Evolutionary conservation across 148 eudicot genomes (phyloP), one percentile per base, ranked within the genome.

Genomic region (Cornus kousa): DNA sequence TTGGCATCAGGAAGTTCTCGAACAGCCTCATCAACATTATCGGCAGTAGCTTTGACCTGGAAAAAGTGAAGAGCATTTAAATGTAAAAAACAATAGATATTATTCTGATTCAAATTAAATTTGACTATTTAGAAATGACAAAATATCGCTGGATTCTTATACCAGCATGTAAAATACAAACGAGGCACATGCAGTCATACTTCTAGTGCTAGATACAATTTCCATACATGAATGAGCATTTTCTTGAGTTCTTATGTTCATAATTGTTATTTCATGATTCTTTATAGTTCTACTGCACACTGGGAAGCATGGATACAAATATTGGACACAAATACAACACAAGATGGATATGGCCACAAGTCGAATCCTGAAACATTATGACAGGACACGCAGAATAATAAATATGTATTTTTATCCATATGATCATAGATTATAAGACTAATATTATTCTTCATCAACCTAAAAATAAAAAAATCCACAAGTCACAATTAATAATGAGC

Each of bases 1-100:
- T 96, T 96, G 88, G 99, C 98, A 89, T 96, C 99, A 80, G 98
- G 99, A 80, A 96, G 99, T 87, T 96, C 99, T 81, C 97, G 90
- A 84, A 94, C 99, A 77, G 99, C 99, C 82, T 91, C 99, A 83
- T 96, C 83, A 68, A 96, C 97, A 86, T 96, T 92, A 86, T 89
- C 95, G 67, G 99, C 99, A 7, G 99, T 96, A 78, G 98, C 95
- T 87, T 94, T 96, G 71, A 96, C 99, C 99, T 96, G 83, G 62
- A 62, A 80, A 24, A 66, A 73, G 32, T 65, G 66, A 40, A 13
- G 16, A 33, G 40, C 14, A 9, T 20, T 50, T 55, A 71, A 40
- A 33, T 33, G 70, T 19, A 39, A 32, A 71, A 17, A 70, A n/a
- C 5, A 55, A 19, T 33, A 17, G 22, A 39, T 39, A 57, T 31